Evolutionary conservation across 768 basidiomycete genomes (phyloP), one percentile per base, ranked within the genome.

Genomic region (Trametes coccinea): DNA sequence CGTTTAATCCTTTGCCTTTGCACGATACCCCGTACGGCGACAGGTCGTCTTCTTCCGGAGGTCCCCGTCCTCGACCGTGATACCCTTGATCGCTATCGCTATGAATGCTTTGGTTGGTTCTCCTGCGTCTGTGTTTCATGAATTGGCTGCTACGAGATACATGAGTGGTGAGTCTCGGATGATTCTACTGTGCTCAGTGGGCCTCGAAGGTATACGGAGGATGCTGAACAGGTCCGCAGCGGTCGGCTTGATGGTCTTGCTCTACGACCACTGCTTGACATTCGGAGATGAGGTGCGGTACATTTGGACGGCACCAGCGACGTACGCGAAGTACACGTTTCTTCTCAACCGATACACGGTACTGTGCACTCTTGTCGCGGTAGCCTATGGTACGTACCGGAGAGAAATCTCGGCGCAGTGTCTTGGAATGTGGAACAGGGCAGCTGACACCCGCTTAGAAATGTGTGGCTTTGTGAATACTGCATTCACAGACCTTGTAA

Each of bases 211-310:
- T 11, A 10, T 17, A 27, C 37, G 34, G 22, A 45, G 5, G 33
- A 46, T 22, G 22, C 45, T 46, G 22, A 46, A 17, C 5, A 7
- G 30, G 8, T 53, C 30, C 22, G 16, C 53, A 78, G 77, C 67
- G 29, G 69, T 62, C 16, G 76, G 75, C 14, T 62, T 77, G 27
- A 65, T 65, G 4, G 64, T 75, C 13, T 61, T 80, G 6, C 50
- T 81, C 4, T 81, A 79, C 60, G 78, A 82, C 62, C 78, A 81
- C 54, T 22, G 74, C 29, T 60, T 81, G 37, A 74, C 78, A 2
- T 69, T 81, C 29, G 60, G 66, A 5, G 75, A 79, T 39, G 81
- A 81, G 63, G 71, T 80, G 31, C 59, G 70, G 40, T 71, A 75
- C 50, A 71, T 81, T 17, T 82, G 80, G 79, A 67, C 60, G 16